Percentiles rank a stretch among this genome's conserved stretches.
Conservation (phyloP, 169 alveolate species). For the Plasmodium berghei region DNA sequence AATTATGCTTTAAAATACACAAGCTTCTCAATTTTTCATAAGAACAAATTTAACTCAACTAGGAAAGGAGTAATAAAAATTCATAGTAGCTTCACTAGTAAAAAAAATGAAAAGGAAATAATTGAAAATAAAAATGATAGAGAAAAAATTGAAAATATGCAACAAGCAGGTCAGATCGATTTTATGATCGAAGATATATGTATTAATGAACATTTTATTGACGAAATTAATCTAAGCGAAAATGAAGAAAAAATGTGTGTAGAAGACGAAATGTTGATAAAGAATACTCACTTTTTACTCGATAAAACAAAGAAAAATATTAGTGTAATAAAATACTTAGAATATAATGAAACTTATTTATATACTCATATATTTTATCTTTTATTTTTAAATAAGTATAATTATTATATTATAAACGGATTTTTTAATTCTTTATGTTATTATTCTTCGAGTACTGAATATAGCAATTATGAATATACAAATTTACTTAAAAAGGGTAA, state of each 20-base stretch:
- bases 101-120: not conserved
- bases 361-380: conserved; percentile 58
- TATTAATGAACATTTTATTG: conserved; percentile 66
- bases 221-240: conserved; percentile 69
- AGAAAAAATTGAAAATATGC: too few relatives aligned
- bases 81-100: not conserved
- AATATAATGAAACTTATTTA: conserved; percentile 51
- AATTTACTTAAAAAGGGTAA: conserved; percentile 57
- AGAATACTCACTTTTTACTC: conserved; percentile 48
- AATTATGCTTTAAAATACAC: conserved; percentile 68
- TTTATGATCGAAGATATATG: conserved; percentile 25
- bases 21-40: conserved; percentile 71
- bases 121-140: not conserved
- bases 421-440: conserved; percentile 63
- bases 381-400: conserved; percentile 58
- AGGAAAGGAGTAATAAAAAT: conserved; percentile 52
- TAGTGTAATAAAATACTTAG: conserved; percentile 73
- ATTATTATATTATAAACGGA: conserved; percentile 51
- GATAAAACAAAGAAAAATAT: conserved; percentile 74
- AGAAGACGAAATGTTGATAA: conserved; percentile 61
- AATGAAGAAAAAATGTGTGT: conserved; percentile 36
- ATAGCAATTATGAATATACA: conserved; percentile 74
- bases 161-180: not conserved
- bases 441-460: conserved; percentile 55
- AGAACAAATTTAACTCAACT: conserved; percentile 54